Base-by-base conservation (phyloP, 495 filamentous ascomycete genomes). In the Aspergillus nidulans region DNA sequence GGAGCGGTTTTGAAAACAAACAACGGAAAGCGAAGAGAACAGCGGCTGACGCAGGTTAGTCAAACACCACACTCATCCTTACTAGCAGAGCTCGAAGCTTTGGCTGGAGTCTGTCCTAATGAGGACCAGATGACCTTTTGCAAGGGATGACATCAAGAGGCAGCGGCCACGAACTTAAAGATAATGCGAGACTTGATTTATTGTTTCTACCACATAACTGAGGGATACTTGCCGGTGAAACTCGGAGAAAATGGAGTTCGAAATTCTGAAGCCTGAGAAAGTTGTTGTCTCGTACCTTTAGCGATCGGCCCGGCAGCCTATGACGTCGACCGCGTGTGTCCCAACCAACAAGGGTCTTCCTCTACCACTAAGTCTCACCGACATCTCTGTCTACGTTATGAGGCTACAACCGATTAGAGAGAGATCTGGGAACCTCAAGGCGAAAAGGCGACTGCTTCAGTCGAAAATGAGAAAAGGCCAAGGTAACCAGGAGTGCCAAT, bases 311-410 rank as follows among this genome's bases (percentile, higher is more conserved):
- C 53, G 57, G 50, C 53, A 57, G 50, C 65, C 60, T 62, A 74
- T 74, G 71, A 74, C 71, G 71, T 74, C 71, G 67, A 19, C 39
- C 69, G 72, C 71, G 71, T 74, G 71, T 42, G 25, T 26, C 26
- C 53, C 34, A 44, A 45, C n/a, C n/a, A 51, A 52, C 34, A 45
- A 26, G 55, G 42, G 21, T 41, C 51, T 48, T 36, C 19, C 13
- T 13, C 20, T 26, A 9, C 13, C 24, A 20, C 44, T 18, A 8
- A 34, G 4, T 30, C n/a, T 18, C 16, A 36, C 16, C 24, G 25
- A 21, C 44, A 49, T 34, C 30, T 34, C 24, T 43, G 30, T 34
- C 30, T 34, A 34, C 30, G 30, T n/a, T n/a, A n/a, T n/a, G n/a
- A n/a, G n/a, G n/a, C n/a, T n/a, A n/a, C n/a, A n/a, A n/a, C n/a